A percentile compares a stretch with the other conserved stretches of the same genome.
These are phyloP conservation scores for Selaginella tamariscina DNA, from an alignment of 75 land plant genomes.

Conservation along the genomic window DNA sequence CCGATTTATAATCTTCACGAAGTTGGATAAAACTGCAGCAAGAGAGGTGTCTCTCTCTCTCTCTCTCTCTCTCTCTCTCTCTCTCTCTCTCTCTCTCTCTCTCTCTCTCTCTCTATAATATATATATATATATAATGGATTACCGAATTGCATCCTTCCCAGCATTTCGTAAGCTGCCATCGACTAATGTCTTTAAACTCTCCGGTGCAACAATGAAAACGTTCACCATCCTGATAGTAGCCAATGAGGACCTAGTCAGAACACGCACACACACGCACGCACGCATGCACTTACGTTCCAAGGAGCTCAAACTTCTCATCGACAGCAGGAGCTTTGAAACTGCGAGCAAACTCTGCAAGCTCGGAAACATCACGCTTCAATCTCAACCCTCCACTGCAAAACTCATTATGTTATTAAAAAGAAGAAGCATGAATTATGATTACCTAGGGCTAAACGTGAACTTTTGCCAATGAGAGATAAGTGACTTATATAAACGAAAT, in stretches of 20 bases:
- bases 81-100: not conserved
- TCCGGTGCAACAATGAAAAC: conserved; percentile 94
- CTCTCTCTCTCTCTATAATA: not conserved
- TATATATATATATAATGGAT: not conserved
- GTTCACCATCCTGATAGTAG: conserved; percentile 91
- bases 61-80: not conserved
- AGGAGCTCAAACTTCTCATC: conserved; percentile 92
- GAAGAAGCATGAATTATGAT: not conserved
- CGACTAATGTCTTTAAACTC: conserved; percentile 73
- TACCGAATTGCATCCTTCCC: conserved; percentile 86
- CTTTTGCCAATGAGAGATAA: conserved; percentile 86
- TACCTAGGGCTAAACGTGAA: conserved; percentile 97
- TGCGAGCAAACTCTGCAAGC: conserved; percentile 92
- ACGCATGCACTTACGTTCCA: conserved; percentile 68
- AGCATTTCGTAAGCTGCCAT: conserved; percentile 66
- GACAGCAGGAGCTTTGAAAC: conserved; percentile 90
- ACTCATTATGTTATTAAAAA: not conserved
- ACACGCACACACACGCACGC: not conserved
- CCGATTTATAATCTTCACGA: conserved; percentile 83
- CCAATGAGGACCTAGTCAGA: conserved; percentile 6
- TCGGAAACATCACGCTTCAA: conserved; percentile 97
- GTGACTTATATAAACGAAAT: conserved; percentile 75
- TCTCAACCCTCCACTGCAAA: conserved; percentile 87
- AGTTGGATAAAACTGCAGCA: conserved; percentile 74
- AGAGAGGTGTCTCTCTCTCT: not conserved